A percentile compares a stretch with the other conserved stretches of the same genome.
Evolutionary conservation across 306 rosid species (phyloP).

Genomic region (Ceratonia siliqua): DNA sequence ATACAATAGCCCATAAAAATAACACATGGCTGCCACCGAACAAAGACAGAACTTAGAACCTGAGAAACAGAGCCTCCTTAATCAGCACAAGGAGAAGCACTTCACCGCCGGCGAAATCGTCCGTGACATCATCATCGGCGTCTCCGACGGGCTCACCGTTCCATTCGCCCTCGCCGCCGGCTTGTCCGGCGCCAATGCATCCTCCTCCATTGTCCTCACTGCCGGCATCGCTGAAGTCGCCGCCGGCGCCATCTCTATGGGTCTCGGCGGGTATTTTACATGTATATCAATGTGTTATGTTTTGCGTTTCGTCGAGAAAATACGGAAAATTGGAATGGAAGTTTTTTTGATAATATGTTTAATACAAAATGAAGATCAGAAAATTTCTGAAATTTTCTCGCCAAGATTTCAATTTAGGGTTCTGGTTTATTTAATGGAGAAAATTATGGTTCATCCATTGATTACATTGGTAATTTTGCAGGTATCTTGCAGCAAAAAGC

Average conservation of each 20-base stretch:
- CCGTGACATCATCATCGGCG: conserved; percentile 73
- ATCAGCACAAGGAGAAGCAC: conserved; percentile 59
- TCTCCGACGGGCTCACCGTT: conserved; percentile 74
- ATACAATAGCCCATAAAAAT: no score
- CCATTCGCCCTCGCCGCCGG: conserved; percentile 80
- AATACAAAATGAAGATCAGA: background rate
- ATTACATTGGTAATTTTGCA: conserved; percentile 5
- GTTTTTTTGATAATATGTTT: background rate
- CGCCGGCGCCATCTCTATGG: conserved; percentile 82
- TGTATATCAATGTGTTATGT: no score
- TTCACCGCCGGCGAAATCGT: conserved; percentile 70
- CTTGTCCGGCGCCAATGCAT: conserved; percentile 66
- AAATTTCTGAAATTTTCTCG: background rate
- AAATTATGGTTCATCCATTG: no score
- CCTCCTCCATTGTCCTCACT: conserved; percentile 67
- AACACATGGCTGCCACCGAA: conserved; percentile 37
- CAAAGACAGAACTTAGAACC: conserved; percentile 26
- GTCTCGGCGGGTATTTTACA: conserved; percentile 70
- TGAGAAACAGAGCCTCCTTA: conserved; percentile 54
- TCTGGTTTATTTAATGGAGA: no score
- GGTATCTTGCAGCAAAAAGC: conserved; percentile 91
- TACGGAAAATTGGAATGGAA: no score
- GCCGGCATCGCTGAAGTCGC: conserved; percentile 79
- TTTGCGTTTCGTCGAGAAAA: no score
- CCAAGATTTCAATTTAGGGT: background rate